Conservation (phyloP, 805 yeast genomes). For the Nakazawaea holstii region DNA sequence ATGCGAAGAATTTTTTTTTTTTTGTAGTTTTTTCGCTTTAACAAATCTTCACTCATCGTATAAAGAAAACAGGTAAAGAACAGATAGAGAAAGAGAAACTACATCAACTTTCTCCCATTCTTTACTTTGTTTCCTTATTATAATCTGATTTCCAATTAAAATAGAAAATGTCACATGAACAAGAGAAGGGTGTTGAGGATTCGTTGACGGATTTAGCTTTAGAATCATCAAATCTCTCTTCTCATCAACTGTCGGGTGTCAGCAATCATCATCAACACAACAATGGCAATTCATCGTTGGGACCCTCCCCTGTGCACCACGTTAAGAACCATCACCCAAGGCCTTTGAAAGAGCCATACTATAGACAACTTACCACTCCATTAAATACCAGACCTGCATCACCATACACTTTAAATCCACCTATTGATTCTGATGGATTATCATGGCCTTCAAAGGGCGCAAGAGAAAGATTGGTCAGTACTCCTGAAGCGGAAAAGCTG, state of each 20-base stretch:
- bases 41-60: background rate
- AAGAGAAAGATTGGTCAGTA: slow-evolving; percentile 63
- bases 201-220: background rate
- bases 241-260: too few relatives aligned
- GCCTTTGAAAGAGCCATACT: slow-evolving; percentile 29
- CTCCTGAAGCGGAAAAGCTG: slow-evolving; percentile 55
- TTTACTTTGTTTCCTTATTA: too few relatives aligned
- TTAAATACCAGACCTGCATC: slow-evolving; percentile 73
- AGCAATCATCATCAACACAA: background rate
- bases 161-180: background rate
- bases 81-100: background rate
- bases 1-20: background rate
- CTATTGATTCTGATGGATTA: slow-evolving; percentile 84
- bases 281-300: background rate
- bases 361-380: slow-evolving; percentile 43
- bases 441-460: slow-evolving; percentile 95
- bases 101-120: too few relatives aligned
- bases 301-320: background rate
- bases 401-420: slow-evolving; percentile 78
- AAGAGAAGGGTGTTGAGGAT: background rate
- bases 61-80: background rate
- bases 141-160: too few relatives aligned
- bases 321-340: slow-evolving; percentile 16
- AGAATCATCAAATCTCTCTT: background rate
- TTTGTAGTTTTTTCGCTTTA: too few relatives aligned